phyloP scores from a whole-genome alignment of 2,329 filamentous ascomycete species.

The Calycina marina region DNA sequence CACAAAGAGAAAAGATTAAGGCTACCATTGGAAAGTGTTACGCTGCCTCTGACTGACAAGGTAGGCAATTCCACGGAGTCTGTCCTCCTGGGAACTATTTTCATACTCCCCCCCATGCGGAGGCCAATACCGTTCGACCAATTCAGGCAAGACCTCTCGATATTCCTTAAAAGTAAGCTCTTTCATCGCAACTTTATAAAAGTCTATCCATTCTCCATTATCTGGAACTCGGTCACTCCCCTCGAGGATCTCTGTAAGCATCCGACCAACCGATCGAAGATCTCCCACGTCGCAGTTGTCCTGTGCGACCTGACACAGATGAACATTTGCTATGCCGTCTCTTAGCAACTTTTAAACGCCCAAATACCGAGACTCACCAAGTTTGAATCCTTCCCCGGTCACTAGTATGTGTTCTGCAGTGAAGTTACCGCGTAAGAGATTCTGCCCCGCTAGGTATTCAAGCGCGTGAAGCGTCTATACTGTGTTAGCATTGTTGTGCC shows the following conservation, averaged over 20 bases:
- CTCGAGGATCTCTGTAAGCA: slow-evolving; percentile 1
- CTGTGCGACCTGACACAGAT: slow-evolving; percentile 4
- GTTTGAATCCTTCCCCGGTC: slow-evolving; percentile 8
- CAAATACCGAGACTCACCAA: slow-evolving; percentile 5
- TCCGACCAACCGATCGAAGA: slow-evolving; percentile 6
- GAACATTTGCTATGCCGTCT: slow-evolving; percentile 5
- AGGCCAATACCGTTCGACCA: slow-evolving; percentile 4
- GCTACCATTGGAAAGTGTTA: slow-evolving; percentile 10
- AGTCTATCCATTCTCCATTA: slow-evolving; percentile 4
- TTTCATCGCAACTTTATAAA: slow-evolving; percentile 5
- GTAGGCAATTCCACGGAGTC: slow-evolving; percentile 10
- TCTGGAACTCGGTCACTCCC: slow-evolving; percentile 2
- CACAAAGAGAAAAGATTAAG: not conserved
- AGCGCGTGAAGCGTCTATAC: slow-evolving; percentile 1
- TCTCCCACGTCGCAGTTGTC: slow-evolving; percentile 5
- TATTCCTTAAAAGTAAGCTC: slow-evolving; percentile 5
- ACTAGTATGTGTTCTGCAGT: slow-evolving; percentile 5
- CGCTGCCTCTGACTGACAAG: slow-evolving; percentile 8
- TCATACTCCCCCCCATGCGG: slow-evolving; percentile 6
- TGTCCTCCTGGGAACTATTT: slow-evolving; percentile 6
- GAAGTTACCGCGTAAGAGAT: slow-evolving; percentile 6
- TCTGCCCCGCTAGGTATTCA: slow-evolving; percentile 6
- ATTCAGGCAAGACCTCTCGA: slow-evolving; percentile 4
- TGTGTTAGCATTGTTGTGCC: slow-evolving; percentile 1
- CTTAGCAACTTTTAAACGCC: slow-evolving; percentile 5